Evolutionary conservation across 768 basidiomycete species (phyloP).

Genomic region (Calocybe indica): DNA sequence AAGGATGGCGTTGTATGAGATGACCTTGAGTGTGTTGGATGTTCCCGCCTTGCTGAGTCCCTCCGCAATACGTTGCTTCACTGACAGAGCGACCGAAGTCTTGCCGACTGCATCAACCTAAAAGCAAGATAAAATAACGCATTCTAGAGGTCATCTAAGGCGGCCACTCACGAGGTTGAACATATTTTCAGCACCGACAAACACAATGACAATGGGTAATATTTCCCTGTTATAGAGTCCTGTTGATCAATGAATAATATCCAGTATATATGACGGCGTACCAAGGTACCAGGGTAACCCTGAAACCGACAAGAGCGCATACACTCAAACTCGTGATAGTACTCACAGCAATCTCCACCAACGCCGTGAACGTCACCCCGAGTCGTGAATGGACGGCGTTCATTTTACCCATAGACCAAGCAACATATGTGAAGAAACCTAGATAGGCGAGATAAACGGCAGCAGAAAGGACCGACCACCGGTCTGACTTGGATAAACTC

Average conservation of each 20-base stretch:
- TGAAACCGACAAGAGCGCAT: constrained; percentile 84
- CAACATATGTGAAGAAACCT: constrained; percentile 70
- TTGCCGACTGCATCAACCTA: constrained; percentile 81
- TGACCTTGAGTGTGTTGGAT: constrained; percentile 88
- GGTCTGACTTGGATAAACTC: constrained; percentile 35
- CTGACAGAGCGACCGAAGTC: constrained; percentile 81
- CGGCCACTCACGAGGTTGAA: constrained; percentile 67
- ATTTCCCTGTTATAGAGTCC: constrained; percentile 53
- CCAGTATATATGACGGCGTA: constrained; percentile 24
- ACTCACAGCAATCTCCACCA: constrained; percentile 88
- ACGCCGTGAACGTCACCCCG: constrained; percentile 88
- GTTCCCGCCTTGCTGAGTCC: constrained; percentile 88
- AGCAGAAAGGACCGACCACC: constrained; percentile 57
- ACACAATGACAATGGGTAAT: constrained; percentile 89
- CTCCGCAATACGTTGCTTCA: constrained; percentile 87
- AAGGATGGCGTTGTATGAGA: constrained; percentile 78
- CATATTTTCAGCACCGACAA: constrained; percentile 98
- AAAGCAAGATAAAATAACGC: constrained; percentile 16
- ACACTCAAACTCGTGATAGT: constrained; percentile 93
- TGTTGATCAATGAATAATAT: background rate
- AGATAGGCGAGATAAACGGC: constrained; percentile 75
- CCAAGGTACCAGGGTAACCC: constrained; percentile 88
- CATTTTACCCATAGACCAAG: constrained; percentile 70
- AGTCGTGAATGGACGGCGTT: constrained; percentile 84
- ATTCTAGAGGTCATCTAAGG: background rate